Conservation (phyloP, 495 filamentous ascomycete genomes). For the Hypomontagnella submonticulosa region DNA sequence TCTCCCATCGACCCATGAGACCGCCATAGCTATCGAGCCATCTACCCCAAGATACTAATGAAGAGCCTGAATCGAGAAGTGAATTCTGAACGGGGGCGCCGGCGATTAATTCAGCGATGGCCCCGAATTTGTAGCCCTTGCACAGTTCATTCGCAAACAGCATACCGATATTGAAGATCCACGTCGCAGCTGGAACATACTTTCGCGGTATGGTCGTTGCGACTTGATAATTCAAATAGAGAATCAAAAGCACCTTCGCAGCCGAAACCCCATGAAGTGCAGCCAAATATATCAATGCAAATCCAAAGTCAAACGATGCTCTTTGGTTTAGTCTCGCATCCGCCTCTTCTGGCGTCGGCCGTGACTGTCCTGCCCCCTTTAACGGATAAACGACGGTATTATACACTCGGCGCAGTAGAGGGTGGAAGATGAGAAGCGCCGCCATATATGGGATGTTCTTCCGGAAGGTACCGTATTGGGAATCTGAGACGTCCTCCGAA, state of each 20-base stretch:
- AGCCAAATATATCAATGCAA: constrained; percentile 80
- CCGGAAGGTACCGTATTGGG: constrained; percentile 88
- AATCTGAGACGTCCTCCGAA: constrained; percentile 84
- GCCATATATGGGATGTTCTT: constrained; percentile 85
- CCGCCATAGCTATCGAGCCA: constrained; percentile 82
- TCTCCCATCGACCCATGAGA: constrained; percentile 87
- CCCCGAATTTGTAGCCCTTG: constrained; percentile 76
- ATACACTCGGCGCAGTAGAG: constrained; percentile 77
- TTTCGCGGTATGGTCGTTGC: constrained; percentile 73
- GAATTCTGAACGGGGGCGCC: constrained; percentile 45
- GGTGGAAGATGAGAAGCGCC: constrained; percentile 77
- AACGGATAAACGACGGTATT: constrained; percentile 57
- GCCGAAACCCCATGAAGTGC: constrained; percentile 87
- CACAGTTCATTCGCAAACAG: constrained; percentile 92
- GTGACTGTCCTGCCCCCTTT: constrained; percentile 26
- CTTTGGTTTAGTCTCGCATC: constrained; percentile 78
- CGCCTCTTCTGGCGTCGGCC: constrained; percentile 60
- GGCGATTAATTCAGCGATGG: constrained; percentile 66
- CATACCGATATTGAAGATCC: constrained; percentile 89
- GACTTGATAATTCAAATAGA: constrained; percentile 84
- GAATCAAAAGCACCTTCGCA: constrained; percentile 81
- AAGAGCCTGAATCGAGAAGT: constrained; percentile 48
- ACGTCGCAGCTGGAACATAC: constrained; percentile 80
- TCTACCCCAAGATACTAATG: constrained; percentile 66
- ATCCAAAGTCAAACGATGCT: constrained; percentile 84